Conservation (phyloP, 805 yeast genomes). For the Lipomyces spencermartinsiae region DNA sequence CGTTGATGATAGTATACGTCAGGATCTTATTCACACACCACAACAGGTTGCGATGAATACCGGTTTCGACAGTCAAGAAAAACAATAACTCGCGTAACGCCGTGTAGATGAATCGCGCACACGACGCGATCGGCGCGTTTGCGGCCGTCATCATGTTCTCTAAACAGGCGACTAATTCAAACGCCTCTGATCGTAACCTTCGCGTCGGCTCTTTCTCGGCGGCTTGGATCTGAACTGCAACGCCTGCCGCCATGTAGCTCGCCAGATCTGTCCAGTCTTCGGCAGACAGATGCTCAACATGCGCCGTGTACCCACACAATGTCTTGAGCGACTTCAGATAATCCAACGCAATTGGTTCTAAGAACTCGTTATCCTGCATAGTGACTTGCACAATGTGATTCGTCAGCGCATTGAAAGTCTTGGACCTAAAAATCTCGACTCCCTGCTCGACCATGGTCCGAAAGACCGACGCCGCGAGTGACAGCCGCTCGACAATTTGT, state of each 20-base stretch:
- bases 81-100: slow-evolving; percentile 20
- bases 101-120: not conserved
- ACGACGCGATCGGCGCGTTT: slow-evolving; percentile 12
- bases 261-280: slow-evolving; percentile 25
- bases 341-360: slow-evolving; percentile 32
- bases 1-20: slow-evolving; percentile 9
- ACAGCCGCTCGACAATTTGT: slow-evolving; percentile 20
- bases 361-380: slow-evolving; percentile 14
- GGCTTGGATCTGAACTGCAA: slow-evolving; percentile 12
- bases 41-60: slow-evolving; percentile 20
- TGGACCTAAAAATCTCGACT: slow-evolving; percentile 16
- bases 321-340: slow-evolving; percentile 32
- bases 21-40: slow-evolving; percentile 20
- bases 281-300: slow-evolving; percentile 37
- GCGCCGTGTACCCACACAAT: slow-evolving; percentile 35
- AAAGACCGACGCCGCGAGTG: slow-evolving; percentile 19
- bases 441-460: slow-evolving; percentile 27
- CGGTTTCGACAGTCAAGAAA: slow-evolving; percentile 17
- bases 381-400: slow-evolving; percentile 26
- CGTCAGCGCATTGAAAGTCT: slow-evolving; percentile 27
- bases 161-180: slow-evolving; percentile 44
- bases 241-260: slow-evolving; percentile 13
- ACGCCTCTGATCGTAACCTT: slow-evolving; percentile 44
- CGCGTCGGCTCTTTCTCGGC: slow-evolving; percentile 8
- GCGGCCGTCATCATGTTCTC: slow-evolving; percentile 21